Conservation (phyloP, 1,284 basidiomycete genomes). For the Ustilago bromivora region DNA sequence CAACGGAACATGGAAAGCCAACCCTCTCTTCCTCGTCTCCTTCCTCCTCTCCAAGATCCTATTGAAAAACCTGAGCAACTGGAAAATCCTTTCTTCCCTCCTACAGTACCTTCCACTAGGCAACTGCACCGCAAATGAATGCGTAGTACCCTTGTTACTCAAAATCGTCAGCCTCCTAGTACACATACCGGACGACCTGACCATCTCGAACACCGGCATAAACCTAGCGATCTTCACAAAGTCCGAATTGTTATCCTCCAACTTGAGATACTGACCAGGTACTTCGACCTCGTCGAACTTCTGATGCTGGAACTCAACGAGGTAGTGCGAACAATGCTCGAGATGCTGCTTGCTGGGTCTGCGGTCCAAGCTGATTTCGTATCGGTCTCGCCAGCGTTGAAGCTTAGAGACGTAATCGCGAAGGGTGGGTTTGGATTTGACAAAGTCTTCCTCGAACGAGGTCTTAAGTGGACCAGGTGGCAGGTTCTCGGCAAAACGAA, state of each 20-base stretch:
- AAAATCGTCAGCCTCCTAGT: conserved; percentile 92
- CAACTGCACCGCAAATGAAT: conserved; percentile 90
- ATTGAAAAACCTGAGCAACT: conserved; percentile 92
- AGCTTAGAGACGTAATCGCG: conserved; percentile 90
- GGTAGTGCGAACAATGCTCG: conserved; percentile 89
- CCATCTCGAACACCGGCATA: conserved; percentile 88
- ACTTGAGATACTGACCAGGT: conserved; percentile 89
- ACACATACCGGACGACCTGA: conserved; percentile 83
- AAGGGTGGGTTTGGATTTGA: conserved; percentile 82
- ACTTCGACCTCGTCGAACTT: conserved; percentile 99
- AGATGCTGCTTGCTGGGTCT: conserved; percentile 87
- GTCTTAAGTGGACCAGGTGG: conserved; percentile 72
- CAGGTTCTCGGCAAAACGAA: conserved; percentile 77
- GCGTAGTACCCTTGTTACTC: conserved; percentile 89
- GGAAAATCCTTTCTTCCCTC: conserved; percentile 91
- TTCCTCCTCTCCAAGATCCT: conserved; percentile 77
- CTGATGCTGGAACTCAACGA: conserved; percentile 97
- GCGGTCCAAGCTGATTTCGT: conserved; percentile 85
- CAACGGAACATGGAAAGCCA: conserved; percentile 90
- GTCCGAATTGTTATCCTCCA: conserved; percentile 89
- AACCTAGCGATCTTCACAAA: conserved; percentile 94
- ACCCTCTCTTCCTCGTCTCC: conserved; percentile 90
- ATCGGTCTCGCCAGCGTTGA: conserved; percentile 92
- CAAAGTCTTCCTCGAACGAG: conserved; percentile 92
- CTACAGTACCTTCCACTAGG: conserved; percentile 88